Percentiles rank a stretch among this genome's conserved stretches.
These are phyloP conservation scores for Penicillium sp. DNA, from an alignment of 2,329 filamentous ascomycete species.

Conservation along the genomic window DNA sequence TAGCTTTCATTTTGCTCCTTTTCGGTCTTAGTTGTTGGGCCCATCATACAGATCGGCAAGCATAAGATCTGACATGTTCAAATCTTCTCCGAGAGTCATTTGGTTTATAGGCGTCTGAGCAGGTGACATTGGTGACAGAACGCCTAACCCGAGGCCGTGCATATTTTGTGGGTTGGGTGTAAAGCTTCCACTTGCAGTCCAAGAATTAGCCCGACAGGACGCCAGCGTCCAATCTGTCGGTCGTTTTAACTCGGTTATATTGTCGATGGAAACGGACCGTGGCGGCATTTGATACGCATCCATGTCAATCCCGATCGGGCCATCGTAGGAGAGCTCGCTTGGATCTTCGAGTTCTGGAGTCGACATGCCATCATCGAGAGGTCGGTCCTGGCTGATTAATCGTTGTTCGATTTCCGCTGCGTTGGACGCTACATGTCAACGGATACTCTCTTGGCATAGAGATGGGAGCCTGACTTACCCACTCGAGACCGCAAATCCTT, in stretches of 20 bases:
- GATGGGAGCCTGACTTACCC: neutral
- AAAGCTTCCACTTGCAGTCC: neutral
- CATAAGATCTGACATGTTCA: neutral
- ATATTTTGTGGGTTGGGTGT: neutral
- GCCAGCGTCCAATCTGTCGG: neutral
- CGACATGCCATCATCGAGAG: neutral
- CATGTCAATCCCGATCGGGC: neutral
- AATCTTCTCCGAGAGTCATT: neutral
- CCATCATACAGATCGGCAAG: neutral
- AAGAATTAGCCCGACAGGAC: neutral
- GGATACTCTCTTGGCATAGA: neutral
- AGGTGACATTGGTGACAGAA: neutral
- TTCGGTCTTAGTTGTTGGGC: neutral
- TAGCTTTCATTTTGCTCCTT: neutral
- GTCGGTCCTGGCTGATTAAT: neutral
- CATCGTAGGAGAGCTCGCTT: neutral
- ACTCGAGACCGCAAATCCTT: slow-evolving; percentile 2
- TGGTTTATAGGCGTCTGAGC: neutral
- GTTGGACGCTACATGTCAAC: neutral
- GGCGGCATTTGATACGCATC: neutral
- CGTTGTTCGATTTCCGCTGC: slow-evolving; percentile 1
- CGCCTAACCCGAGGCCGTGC: neutral
- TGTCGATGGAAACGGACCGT: neutral
- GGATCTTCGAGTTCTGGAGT: neutral
- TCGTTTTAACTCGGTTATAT: neutral